Evolutionary conservation across 331 rosid genomes (phyloP), one percentile per base, ranked within the genome.

Genomic region (Acacia concinna): DNA sequence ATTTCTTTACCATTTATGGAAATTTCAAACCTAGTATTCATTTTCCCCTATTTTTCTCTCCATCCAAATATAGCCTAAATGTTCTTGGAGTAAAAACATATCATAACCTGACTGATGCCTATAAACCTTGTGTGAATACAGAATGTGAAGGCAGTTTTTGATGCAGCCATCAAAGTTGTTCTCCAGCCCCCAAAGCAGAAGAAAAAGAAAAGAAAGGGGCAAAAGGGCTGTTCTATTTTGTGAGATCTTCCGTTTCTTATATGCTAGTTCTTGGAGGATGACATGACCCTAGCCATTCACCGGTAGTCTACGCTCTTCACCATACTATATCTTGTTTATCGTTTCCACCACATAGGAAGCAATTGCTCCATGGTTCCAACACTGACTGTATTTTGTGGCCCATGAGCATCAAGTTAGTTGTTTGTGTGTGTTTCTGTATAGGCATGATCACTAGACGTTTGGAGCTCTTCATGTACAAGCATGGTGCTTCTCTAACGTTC

Each of bases 71-170:
- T n/a, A n/a, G n/a, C n/a, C n/a, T n/a, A n/a, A n/a, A 84, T 78
- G 8, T 43, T 69, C 17, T 51, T 4, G 49, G 17, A 49, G 66
- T 60, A 56, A 51, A 76, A 52, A 13, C 27, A 57, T 73, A 43
- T 44, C 21, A 3, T 13, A 35, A 23, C 68, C 84, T 79, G 60
- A 81, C 56, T 44, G 28, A 64, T 46, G 31, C 76, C 35, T 12
- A 59, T 11, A 17, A 15, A 14, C 76, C 73, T 38, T 78, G 71
- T 74, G 51, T 74, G 41, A 74, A 67, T 88, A 73, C 94, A 95
- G 99, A 95, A 95, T 77, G 99, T 93, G 85, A 93, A 95, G 83
- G 97, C 97, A 23, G 99, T 95, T 82, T 95, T 93, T 32, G 99
- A 95, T 59, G 94, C 97, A 3, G 97, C 99, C 63, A 93, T 95